These are phyloP conservation scores for Pseudophaeomoniella oleicola DNA, from an alignment of 2,329 filamentous ascomycete genomes.

Conservation along the genomic window DNA sequence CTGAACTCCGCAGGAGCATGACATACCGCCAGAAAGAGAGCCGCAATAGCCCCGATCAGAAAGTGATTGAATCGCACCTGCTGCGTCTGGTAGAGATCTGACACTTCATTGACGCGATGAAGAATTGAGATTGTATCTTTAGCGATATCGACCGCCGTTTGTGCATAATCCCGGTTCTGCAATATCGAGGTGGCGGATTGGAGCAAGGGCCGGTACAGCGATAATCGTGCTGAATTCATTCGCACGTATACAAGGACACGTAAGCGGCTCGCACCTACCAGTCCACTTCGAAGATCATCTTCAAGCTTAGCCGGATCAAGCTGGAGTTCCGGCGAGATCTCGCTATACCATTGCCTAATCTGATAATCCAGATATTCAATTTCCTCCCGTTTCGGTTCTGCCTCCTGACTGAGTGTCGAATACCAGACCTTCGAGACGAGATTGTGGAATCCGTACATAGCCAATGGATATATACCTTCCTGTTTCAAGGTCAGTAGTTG, in stretches of 20 bases:
- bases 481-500: constrained; percentile 11
- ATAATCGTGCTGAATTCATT: constrained; percentile 78
- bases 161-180: constrained; percentile 57
- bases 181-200: constrained; percentile 75
- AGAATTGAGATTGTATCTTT: constrained; percentile 51
- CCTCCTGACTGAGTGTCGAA: constrained; percentile 56
- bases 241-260: constrained; percentile 75
- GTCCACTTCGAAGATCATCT: constrained; percentile 32
- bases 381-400: constrained; percentile 55
- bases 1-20: constrained; percentile 49
- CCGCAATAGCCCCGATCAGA: constrained; percentile 47
- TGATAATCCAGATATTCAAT: constrained; percentile 72
- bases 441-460: constrained; percentile 25
- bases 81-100: constrained; percentile 48
- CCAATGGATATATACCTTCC: constrained; percentile 39
- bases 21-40: constrained; percentile 49
- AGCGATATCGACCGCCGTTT: constrained; percentile 50
- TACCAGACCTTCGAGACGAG: constrained; percentile 80
- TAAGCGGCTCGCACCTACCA: constrained; percentile 56
- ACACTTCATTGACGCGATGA: constrained; percentile 45
- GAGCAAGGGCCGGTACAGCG: constrained; percentile 75
- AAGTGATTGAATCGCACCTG: constrained; percentile 55
- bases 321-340: constrained; percentile 49
- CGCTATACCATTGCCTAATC: constrained; percentile 73
- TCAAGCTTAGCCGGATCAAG: constrained; percentile 43